Base-by-base conservation (phyloP, 495 filamentous ascomycete species). In the Penicillium turbatum region DNA sequence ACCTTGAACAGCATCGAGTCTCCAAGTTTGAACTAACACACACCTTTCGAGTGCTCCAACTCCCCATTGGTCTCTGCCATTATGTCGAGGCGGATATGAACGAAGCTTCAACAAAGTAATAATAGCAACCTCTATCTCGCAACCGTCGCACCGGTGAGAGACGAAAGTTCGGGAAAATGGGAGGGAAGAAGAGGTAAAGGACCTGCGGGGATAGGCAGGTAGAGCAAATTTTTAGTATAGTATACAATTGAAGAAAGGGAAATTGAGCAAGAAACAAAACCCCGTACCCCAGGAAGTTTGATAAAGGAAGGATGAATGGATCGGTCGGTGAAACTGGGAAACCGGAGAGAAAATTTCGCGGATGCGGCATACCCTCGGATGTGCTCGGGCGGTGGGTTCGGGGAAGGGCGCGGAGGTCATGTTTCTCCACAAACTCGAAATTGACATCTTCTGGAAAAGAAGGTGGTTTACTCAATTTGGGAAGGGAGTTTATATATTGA, bases 1-100 rank as follows among this genome's bases (percentile, higher is more conserved):
- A 34, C 35, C 39, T 53, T 63, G 56, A 48, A 11, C 26, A n/a
- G 54, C 51, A 37, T 17, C 35, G 34, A 46, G 46, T 19, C 37
- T 30, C 37, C 43, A 44, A 42, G 52, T n/a, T 24, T 24, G 21
- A 24, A 53, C 53, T 52, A 57, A 42, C 41, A 53, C 73, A 52
- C 60, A 70, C 71, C 70, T 68, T 73, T 74, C 51, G 69, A 72
- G 67, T 68, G 62, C 68, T 72, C 68, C 64, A 64, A 54, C 32
- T 74, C 68, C 44, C 71, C 72, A 72, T 72, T 71, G 60, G 70
- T 62, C 55, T 75, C 68, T 15, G 72, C 65, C 73, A 76, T 76
- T 60, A 46, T 66, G 54, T 53, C 52, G 43, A 51, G 59, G 57
- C 35, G 51, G 48, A 64, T 48, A 62, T 56, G 43, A 37, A 39